Evolutionary conservation across 441 rosid species (phyloP).

Genomic region (Dalechampia spathulata): DNA sequence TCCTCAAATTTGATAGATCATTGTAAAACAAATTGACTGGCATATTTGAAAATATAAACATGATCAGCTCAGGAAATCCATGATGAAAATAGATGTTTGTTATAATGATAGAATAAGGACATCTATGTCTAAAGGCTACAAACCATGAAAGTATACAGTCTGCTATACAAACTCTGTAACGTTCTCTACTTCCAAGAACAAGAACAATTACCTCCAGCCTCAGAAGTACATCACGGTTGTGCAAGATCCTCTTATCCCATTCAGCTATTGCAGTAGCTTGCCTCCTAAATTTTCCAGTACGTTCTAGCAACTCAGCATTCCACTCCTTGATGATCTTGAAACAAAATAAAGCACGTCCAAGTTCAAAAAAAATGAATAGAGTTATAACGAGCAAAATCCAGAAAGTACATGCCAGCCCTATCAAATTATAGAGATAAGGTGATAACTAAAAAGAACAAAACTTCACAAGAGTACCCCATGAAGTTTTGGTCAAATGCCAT

Average conservation of each 20-base stretch:
- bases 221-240: constrained; percentile 90
- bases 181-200: not conserved
- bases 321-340: constrained; percentile 89
- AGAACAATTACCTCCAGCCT: constrained; percentile 67
- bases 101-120: not conserved
- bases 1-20: not conserved
- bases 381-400: not conserved
- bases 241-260: constrained; percentile 97
- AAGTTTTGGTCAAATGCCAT: not conserved
- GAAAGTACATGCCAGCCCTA: constrained; percentile 5
- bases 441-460: not conserved
- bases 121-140: not conserved
- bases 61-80: not conserved
- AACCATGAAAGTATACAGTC: not conserved
- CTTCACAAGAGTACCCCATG: not conserved
- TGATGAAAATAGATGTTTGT: not conserved
- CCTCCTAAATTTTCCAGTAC: constrained; percentile 82
- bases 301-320: constrained; percentile 90
- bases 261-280: constrained; percentile 94
- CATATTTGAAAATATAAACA: not conserved
- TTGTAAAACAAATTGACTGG: not conserved
- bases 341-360: constrained; percentile 5
- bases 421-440: not conserved
- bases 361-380: not conserved
- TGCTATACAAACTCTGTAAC: constrained; percentile 2